These are phyloP conservation scores for Pseudogymnoascus sp. DNA, from an alignment of 2,329 filamentous ascomycete genomes.

Conservation along the genomic window DNA sequence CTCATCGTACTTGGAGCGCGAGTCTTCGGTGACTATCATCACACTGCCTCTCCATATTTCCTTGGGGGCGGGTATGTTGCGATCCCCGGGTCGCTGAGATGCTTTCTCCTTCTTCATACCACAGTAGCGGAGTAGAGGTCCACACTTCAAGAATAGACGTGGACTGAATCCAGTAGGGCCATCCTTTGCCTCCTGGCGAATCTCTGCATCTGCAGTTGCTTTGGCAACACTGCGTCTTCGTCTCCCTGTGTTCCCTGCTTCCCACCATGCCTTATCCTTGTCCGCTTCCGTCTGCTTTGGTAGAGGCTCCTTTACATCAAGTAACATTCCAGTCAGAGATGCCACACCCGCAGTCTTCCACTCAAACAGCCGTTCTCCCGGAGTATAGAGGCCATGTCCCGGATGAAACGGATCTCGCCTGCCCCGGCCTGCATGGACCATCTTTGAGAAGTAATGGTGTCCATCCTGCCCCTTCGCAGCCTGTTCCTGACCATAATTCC, in stretches of 20 bases:
- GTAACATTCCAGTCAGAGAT: conserved; percentile 48
- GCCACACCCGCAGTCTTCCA: conserved; percentile 64
- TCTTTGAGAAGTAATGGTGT: conserved; percentile 25
- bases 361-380: conserved; percentile 58
- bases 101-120: conserved; percentile 63
- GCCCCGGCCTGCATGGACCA: conserved; percentile 23
- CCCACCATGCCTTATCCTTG: conserved; percentile 68
- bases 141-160: conserved; percentile 77
- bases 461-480: conserved; percentile 16
- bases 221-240: conserved; percentile 27
- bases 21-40: conserved; percentile 90
- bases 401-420: conserved; percentile 27
- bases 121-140: conserved; percentile 82
- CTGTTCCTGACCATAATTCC: conserved; percentile 15
- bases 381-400: conserved; percentile 50
- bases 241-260: conserved; percentile 44
- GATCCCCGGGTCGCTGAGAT: conserved; percentile 29
- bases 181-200: background rate
- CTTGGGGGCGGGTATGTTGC: conserved; percentile 37
- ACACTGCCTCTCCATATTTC: conserved; percentile 90
- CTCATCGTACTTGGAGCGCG: conserved; percentile 73
- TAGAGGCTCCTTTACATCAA: conserved; percentile 35
- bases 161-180: conserved; percentile 70
- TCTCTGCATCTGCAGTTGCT: background rate
- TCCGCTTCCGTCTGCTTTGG: conserved; percentile 32